Evolutionary conservation across 495 filamentous ascomycete species (phyloP).

Genomic region (Cladorrhinum samala): DNA sequence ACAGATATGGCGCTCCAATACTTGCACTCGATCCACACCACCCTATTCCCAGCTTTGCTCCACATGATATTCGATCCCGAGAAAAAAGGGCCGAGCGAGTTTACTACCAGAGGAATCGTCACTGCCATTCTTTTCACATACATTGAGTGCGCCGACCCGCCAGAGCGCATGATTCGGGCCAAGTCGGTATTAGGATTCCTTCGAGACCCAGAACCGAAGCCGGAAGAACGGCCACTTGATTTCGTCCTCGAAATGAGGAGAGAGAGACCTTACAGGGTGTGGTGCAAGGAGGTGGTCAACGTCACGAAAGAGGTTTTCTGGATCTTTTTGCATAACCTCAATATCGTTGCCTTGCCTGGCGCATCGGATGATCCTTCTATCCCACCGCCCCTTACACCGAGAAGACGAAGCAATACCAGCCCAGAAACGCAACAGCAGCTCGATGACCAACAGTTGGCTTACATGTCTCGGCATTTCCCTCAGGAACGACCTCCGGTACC

Average conservation of each 20-base stretch:
- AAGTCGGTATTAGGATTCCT: conserved; percentile 68
- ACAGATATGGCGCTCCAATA: conserved; percentile 76
- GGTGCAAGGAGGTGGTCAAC: conserved; percentile 85
- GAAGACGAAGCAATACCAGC: conserved; percentile 2
- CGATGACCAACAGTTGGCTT: conserved; percentile 34
- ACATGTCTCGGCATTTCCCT: conserved; percentile 74
- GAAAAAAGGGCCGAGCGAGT: conserved; percentile 94
- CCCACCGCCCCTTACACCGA: neutral
- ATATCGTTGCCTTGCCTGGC: conserved; percentile 64
- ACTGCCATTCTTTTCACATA: conserved; percentile 81
- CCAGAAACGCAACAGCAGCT: conserved; percentile 15
- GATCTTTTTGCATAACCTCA: conserved; percentile 94
- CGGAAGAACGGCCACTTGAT: conserved; percentile 65
- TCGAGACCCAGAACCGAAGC: conserved; percentile 69
- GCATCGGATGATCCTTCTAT: neutral
- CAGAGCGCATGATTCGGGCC: conserved; percentile 55
- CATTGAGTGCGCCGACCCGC: conserved; percentile 52
- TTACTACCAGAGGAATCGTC: conserved; percentile 83
- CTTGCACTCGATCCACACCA: conserved; percentile 69
- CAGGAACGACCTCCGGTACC: conserved; percentile 83
- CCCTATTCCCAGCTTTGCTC: conserved; percentile 80
- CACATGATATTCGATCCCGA: conserved; percentile 93
- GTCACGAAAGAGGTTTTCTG: conserved; percentile 99
- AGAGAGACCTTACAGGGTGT: conserved; percentile 81
- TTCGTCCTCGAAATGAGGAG: conserved; percentile 89